phyloP scores from a whole-genome alignment of 257 asterid species.

The Mitragyna speciosa region DNA sequence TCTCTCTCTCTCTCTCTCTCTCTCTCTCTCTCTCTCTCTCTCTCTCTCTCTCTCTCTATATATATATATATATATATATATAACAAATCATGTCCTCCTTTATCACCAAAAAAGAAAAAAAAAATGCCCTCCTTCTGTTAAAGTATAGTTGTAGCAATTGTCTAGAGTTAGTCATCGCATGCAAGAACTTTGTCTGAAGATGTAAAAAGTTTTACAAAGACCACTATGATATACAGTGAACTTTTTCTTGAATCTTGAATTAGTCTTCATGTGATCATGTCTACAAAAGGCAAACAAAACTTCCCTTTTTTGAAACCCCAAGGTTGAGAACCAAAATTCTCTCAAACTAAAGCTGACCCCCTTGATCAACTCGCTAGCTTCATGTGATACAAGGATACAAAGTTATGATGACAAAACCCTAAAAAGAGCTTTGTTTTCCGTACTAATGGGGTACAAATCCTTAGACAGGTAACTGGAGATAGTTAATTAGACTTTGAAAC shows the following conservation, averaged over 20 bases:
- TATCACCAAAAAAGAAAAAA: no score
- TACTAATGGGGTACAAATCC: conserved; percentile 16
- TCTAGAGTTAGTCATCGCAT: background rate
- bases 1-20: no score
- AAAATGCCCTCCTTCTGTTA: no score
- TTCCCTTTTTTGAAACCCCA: conserved; percentile 26
- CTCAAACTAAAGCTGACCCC: background rate
- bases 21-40: no score
- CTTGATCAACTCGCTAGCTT: background rate
- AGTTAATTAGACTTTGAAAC: background rate
- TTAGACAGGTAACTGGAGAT: background rate
- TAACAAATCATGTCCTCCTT: no score
- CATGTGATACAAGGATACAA: background rate
- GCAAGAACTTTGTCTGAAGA: background rate
- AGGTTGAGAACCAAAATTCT: conserved; percentile 13
- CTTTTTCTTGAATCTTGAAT: background rate
- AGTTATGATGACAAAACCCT: background rate
- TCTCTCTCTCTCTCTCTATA: no score
- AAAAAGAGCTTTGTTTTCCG: conserved; percentile 7
- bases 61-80: no score
- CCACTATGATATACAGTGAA: background rate
- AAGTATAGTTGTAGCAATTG: background rate
- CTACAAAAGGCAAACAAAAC: conserved; percentile 21
- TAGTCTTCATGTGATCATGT: conserved; percentile 24
- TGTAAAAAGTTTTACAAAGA: background rate